Percentiles rank a stretch among this genome's conserved stretches.
These are phyloP conservation scores for Strigomonas galati DNA, from an alignment of 208 protist genomes.

Conservation along the genomic window DNA sequence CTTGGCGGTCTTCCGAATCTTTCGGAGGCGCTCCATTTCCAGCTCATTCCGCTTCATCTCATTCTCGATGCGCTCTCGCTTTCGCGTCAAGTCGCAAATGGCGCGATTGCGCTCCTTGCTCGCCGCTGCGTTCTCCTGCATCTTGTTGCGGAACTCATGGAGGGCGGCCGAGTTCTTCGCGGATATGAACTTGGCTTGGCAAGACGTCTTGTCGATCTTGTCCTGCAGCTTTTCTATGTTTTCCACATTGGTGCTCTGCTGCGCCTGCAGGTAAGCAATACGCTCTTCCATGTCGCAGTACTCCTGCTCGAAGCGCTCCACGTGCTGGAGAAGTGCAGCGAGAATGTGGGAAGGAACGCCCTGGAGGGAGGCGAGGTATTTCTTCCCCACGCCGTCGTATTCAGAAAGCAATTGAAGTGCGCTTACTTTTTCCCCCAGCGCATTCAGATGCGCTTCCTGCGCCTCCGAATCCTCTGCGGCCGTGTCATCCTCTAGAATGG, in stretches of 20 bases:
- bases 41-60: slow-evolving; percentile 53
- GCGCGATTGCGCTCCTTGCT: slow-evolving; percentile 48
- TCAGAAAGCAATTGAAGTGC: no score
- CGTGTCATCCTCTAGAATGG: no score
- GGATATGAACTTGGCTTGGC: slow-evolving; percentile 38
- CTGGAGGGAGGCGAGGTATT: not conserved
- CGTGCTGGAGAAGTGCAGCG: slow-evolving; percentile 11
- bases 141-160: slow-evolving; percentile 30
- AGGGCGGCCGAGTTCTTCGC: slow-evolving; percentile 55
- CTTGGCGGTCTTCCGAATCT: slow-evolving; percentile 62
- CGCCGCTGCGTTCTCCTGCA: slow-evolving; percentile 35
- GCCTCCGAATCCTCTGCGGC: no score
- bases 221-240: slow-evolving; percentile 30
- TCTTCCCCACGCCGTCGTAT: not conserved
- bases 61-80: slow-evolving; percentile 66
- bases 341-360: not conserved
- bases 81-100: slow-evolving; percentile 45
- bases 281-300: not conserved
- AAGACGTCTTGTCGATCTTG: slow-evolving; percentile 32
- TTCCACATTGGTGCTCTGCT: slow-evolving; percentile 10
- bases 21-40: slow-evolving; percentile 60
- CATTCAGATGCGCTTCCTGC: no score
- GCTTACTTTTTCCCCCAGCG: no score
- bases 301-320: slow-evolving; percentile 15
- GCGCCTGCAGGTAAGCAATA: not conserved